Evolutionary conservation across 495 filamentous ascomycete genomes (phyloP), one percentile per base, ranked within the genome.

Genomic region (Staphylotrichum longicolle): DNA sequence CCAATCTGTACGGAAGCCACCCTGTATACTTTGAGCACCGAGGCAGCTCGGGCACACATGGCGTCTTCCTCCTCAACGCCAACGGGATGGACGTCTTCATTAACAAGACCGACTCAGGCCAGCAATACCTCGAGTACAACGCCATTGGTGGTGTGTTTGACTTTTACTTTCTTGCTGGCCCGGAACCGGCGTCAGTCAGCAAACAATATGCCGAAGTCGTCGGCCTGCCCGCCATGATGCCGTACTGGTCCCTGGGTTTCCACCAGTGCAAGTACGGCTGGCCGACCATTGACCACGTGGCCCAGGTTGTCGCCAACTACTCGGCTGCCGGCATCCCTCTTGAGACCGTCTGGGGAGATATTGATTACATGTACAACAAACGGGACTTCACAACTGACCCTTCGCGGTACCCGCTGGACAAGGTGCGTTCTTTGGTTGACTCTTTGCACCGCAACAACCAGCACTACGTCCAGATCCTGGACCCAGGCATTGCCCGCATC

Each of bases 341-440:
- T 6, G 91, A 96, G 73, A 92, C 89, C 0, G 89, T 94, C 83
- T 96, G 92, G 91, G 93, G 86, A 2, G 90, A 94, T 67, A 94
- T 94, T 58, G 85, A 92, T 65, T 91, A 93, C 72, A 91, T 93
- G 89, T 75, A 86, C 61, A 58, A 57, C 7, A 54, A 59, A 7
- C 65, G 75, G 69, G 83, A 91, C 54, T 94, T 96, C 72, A 88
- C 87, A 2, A 75, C 89, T 2, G 91, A 93, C 65, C 83, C 86
- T 0, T 74, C 84, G 1, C 80, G 87, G 32, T 96, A 87, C 73
- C 85, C 90, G 0, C 51, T 91, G 4, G 68, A 82, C 8, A 82
- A 79, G 65, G 81, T 93, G 75, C 86, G 83, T 30, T 80, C 84
- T 55, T 66, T 95, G 11, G 84, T 94, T 46, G 72, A 78, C 37